These are phyloP conservation scores for Pleodorina starrii DNA, from an alignment of 139 green algal species.

Conservation along the genomic window DNA sequence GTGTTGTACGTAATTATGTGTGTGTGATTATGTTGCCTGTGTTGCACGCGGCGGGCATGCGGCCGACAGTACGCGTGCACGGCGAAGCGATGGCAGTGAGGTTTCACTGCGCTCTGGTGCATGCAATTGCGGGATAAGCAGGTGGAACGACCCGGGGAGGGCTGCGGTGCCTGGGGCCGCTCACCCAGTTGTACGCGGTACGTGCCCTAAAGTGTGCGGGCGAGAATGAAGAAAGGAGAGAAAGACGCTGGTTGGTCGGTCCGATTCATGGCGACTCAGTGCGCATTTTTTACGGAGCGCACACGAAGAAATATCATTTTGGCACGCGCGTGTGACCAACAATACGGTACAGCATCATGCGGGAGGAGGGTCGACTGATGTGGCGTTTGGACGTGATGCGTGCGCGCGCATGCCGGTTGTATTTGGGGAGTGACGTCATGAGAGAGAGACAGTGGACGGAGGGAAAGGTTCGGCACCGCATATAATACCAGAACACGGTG, in stretches of 20 bases:
- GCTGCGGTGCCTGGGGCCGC: too few species aligned
- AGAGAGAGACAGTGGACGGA: too few species aligned
- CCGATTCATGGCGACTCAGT: not conserved
- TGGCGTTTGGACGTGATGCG: too few species aligned
- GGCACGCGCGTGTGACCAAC: not conserved
- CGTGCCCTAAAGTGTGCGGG: too few species aligned
- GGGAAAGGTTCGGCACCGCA: too few species aligned
- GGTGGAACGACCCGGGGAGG: not conserved
- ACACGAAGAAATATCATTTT: slow-evolving; percentile 1
- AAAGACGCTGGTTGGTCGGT: not conserved
- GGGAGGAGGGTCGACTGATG: too few species aligned
- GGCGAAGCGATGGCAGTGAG: not conserved
- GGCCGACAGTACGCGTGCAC: not conserved
- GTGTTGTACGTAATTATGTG: not conserved
- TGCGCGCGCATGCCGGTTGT: too few species aligned
- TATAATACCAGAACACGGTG: too few species aligned
- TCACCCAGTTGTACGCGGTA: not conserved
- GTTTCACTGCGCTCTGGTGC: not conserved
- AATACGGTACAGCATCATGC: too few species aligned
- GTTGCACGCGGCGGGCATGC: not conserved
- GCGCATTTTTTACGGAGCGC: not conserved
- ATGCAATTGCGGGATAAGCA: not conserved
- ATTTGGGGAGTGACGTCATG: too few species aligned
- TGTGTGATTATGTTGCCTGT: not conserved
- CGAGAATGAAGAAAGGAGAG: not conserved